Conservation (phyloP, 331 rosid genomes). For the Cydonia oblonga region DNA sequence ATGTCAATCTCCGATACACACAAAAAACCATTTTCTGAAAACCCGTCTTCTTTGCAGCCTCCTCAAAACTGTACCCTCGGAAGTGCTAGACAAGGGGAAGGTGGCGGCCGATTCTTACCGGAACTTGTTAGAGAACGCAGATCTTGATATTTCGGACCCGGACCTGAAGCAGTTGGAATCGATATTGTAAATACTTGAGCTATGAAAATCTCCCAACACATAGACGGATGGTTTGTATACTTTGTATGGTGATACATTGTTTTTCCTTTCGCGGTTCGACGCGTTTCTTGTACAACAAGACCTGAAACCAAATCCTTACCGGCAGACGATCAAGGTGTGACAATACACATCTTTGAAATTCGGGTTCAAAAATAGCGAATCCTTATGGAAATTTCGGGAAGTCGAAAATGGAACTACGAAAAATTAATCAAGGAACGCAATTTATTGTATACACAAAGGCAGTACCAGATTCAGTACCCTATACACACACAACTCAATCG, state of each 20-base stretch:
- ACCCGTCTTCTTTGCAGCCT: conserved; percentile 46
- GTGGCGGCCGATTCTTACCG: conserved; percentile 66
- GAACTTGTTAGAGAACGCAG: conserved; percentile 36
- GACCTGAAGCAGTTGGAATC: conserved; percentile 63
- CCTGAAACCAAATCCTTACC: neutral
- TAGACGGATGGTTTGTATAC: neutral
- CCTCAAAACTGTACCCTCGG: conserved; percentile 76
- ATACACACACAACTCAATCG: neutral
- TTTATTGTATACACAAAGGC: conserved; percentile 24
- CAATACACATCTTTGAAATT: neutral
- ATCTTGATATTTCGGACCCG: conserved; percentile 37
- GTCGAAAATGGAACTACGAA: neutral
- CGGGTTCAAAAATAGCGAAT: neutral
- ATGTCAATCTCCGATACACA: neutral
- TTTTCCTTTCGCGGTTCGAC: too few relatives aligned
- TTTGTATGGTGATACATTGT: too few relatives aligned
- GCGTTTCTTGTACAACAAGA: neutral
- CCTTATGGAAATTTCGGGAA: neutral
- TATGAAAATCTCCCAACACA: neutral
- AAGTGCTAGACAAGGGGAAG: conserved; percentile 64
- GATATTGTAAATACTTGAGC: conserved; percentile 35
- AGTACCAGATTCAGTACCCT: neutral
- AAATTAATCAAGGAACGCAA: conserved; percentile 7
- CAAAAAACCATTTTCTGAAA: too few relatives aligned
- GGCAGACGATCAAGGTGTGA: neutral